Evolutionary conservation across 148 eudicot species (phyloP), one percentile per base, ranked within the genome.

Genomic region (Nepenthes mirabilis): DNA sequence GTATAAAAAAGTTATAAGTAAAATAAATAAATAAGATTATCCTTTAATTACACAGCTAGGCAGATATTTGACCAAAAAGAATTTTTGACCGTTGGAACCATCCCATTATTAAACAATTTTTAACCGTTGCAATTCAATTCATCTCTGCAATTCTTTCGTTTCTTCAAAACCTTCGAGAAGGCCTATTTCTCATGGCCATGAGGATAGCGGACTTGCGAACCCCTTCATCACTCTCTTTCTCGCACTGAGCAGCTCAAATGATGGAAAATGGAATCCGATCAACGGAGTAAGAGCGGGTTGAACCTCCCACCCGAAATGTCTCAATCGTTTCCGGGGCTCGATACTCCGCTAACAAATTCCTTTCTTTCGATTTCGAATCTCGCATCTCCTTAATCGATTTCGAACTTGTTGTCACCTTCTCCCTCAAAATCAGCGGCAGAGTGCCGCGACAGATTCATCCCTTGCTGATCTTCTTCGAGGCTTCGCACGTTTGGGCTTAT

Each of bases 401-500:
- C 78, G 78, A 52, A 52, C 74, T 1, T 65, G 69, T 1, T 62
- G 76, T 1, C 66, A 78, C 76, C 88, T 6, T 74, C 84, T 1
- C 71, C 76, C 0, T 70, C 85, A 3, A 78, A 75, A 33, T 75
- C 64, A 3, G 5, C 55, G 6, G 11, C 52, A 2, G 60, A 66
- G 13, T 83, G 88, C 75, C 83, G 94, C 69, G 97, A 90, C 71
- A 68, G 97, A 62, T 90, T 90, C 58, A 90, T 90, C 37, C 97
- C 97, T 6, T 86, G 97, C 74, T 75, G 97, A 72, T 90, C 97
- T n/a, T 78, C 97, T 6, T 90, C 97, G 2, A 76, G 97, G 70
- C 86, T 90, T 8, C 88, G 82, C 69, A 70, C 94, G 1, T 90
- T 86, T 56, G 94, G 94, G 47, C 59, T 90, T 32, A 73, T 73